phyloP scores from a whole-genome alignment of 345 rosid genomes.

The Hypericum perforatum region DNA sequence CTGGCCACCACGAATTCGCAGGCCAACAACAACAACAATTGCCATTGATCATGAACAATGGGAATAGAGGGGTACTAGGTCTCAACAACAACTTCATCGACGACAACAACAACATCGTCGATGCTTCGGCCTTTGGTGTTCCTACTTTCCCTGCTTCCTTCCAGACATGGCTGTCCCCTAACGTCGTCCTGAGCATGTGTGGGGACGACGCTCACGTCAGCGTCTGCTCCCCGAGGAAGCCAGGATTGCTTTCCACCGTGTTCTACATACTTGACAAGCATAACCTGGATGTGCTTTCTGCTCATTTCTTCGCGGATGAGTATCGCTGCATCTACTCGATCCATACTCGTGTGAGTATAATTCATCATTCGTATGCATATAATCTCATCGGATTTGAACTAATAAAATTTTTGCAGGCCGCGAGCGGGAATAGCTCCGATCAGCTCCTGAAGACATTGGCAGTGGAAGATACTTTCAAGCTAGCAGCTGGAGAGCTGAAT shows the following conservation, averaged over 20 bases:
- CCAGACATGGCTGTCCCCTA: conserved; percentile 46
- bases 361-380: neutral
- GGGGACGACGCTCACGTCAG: conserved; percentile 41
- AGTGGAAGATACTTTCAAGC: conserved; percentile 37
- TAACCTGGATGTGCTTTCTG: conserved; percentile 37
- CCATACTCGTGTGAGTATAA: conserved; percentile 29
- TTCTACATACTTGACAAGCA: conserved; percentile 38
- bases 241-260: conserved; percentile 31
- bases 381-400: too few species aligned
- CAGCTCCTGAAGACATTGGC: conserved; percentile 28
- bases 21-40: too few species aligned
- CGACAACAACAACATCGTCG: conserved; percentile 4
- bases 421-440: conserved; percentile 19
- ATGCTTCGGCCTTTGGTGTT: conserved; percentile 7
- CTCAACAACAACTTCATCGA: too few species aligned
- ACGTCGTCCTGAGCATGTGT: conserved; percentile 37
- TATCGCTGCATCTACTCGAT: conserved; percentile 29
- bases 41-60: too few species aligned
- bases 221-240: conserved; percentile 31
- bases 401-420: conserved; percentile 11
- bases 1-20: too few species aligned
- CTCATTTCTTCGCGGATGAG: conserved; percentile 35
- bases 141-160: conserved; percentile 15
- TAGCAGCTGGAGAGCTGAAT: conserved; percentile 45
- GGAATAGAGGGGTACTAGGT: too few species aligned